A percentile compares a stretch with the other conserved stretches of the same genome.
phyloP scores from a whole-genome alignment of 495 filamentous ascomycete genomes.

The Xylaria nigripes region DNA sequence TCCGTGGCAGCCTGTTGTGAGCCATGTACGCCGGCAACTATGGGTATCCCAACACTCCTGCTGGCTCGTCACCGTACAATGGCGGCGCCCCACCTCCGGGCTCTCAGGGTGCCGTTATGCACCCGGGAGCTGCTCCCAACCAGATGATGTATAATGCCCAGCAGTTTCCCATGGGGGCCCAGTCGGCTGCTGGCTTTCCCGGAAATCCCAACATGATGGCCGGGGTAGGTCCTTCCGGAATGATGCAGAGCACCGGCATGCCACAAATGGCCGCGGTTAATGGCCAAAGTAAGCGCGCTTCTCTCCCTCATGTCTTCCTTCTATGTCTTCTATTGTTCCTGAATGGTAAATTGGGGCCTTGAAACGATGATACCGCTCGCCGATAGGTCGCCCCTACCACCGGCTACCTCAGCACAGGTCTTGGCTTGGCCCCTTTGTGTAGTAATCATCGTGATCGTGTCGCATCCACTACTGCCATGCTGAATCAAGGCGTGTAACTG shows the following conservation, averaged over 20 bases:
- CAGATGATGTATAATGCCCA: slow-evolving; percentile 37
- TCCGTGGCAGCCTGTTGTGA: slow-evolving; percentile 27
- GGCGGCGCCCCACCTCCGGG: slow-evolving; percentile 36
- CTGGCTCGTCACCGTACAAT: slow-evolving; percentile 37
- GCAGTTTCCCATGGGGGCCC: slow-evolving; percentile 39
- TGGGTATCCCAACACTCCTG: slow-evolving; percentile 42
- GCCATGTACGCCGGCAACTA: slow-evolving; percentile 45
- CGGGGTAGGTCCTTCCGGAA: slow-evolving; percentile 40
- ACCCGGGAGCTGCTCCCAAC: slow-evolving; percentile 37
- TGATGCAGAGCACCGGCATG: slow-evolving; percentile 48
- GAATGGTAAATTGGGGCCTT: not conserved
- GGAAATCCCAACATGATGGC: slow-evolving; percentile 42
- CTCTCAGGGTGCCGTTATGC: slow-evolving; percentile 38
- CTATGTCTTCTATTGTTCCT: slow-evolving; percentile 9
- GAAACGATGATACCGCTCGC: slow-evolving; percentile 1
- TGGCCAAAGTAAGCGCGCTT: slow-evolving; percentile 41
- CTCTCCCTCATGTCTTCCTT: slow-evolving; percentile 17
- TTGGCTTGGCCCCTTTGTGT: not conserved
- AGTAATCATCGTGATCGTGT: not conserved
- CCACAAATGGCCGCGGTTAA: slow-evolving; percentile 42
- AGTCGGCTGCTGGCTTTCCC: slow-evolving; percentile 32
- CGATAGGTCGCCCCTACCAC: not conserved
- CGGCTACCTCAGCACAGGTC: not conserved
- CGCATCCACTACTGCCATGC: not conserved
- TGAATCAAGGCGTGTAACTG: not conserved